phyloP scores from a whole-genome alignment of 2,329 filamentous ascomycete genomes.

The Periglandula ipomoeae region DNA sequence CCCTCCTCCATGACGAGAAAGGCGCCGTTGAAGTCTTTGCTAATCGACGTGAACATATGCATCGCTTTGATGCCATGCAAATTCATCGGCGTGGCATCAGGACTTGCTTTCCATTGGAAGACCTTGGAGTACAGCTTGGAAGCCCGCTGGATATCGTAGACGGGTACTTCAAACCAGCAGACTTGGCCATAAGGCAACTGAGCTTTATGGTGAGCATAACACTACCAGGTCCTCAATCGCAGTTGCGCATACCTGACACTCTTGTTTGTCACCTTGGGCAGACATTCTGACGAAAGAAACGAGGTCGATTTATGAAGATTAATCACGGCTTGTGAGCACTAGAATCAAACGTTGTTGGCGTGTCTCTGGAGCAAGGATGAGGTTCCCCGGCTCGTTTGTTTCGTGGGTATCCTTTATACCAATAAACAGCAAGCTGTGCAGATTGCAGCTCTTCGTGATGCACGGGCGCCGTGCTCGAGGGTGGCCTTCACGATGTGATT shows the following conservation, averaged over 20 bases:
- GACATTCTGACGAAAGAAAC: not conserved
- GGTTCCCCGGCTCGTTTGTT: too few species aligned
- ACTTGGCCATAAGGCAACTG: constrained; percentile 20
- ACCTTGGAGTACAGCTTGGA: constrained; percentile 28
- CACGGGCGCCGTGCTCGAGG: too few species aligned
- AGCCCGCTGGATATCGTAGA: constrained; percentile 23
- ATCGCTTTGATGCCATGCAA: constrained; percentile 18
- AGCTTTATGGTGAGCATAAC: not conserved
- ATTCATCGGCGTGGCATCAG: constrained; percentile 11
- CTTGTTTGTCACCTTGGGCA: not conserved
- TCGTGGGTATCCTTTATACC: too few species aligned
- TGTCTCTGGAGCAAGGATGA: too few species aligned
- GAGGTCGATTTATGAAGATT: too few species aligned
- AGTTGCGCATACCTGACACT: constrained; percentile 3
- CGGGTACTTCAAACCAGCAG: constrained; percentile 31
- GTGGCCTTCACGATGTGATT: too few species aligned
- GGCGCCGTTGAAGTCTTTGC: constrained; percentile 21
- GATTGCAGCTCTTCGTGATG: too few species aligned
- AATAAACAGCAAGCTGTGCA: too few species aligned
- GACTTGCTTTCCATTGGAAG: constrained; percentile 23
- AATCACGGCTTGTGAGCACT: too few species aligned
- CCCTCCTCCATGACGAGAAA: constrained; percentile 24
- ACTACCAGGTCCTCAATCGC: too few species aligned
- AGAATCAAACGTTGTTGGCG: too few species aligned
- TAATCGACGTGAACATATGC: constrained; percentile 25